A percentile compares a stretch with the other conserved stretches of the same genome.
These are phyloP conservation scores for Myriosclerotinia scirpicola DNA, from an alignment of 2,329 filamentous ascomycete species.

Conservation along the genomic window DNA sequence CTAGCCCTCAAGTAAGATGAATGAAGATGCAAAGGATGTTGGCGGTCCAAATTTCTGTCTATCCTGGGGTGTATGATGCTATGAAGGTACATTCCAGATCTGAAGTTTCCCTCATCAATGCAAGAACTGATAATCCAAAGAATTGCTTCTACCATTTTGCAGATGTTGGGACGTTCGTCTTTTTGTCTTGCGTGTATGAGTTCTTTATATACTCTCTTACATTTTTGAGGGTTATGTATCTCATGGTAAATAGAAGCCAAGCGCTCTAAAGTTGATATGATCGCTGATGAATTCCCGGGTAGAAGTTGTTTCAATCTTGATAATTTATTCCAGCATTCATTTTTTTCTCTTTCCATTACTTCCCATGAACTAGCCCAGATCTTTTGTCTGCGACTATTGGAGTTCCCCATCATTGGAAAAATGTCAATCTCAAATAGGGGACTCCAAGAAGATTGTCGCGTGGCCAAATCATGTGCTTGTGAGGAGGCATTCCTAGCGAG, in stretches of 20 bases:
- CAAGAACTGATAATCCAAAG: background rate
- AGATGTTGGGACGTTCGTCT: background rate
- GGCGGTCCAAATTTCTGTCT: background rate
- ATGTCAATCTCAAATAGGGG: background rate
- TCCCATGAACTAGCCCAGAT: background rate
- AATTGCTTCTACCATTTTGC: background rate
- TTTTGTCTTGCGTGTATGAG: background rate
- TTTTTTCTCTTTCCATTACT: background rate
- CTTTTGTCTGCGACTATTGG: rapidly evolving
- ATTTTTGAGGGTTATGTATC: background rate
- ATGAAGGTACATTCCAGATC: background rate
- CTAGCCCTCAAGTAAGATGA: background rate
- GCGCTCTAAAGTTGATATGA: background rate
- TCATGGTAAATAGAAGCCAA: background rate
- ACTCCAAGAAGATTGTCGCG: background rate
- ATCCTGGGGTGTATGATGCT: background rate
- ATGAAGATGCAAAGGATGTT: background rate
- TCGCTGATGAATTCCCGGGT: background rate
- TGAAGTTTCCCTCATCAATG: background rate
- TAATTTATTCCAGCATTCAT: background rate
- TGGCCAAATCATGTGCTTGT: background rate
- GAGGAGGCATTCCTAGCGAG: background rate
- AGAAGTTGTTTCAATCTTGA: background rate
- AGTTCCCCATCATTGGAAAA: background rate
- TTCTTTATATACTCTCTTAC: too few species aligned